Conservation (phyloP, 441 rosid genomes). For the Croton setiger region DNA sequence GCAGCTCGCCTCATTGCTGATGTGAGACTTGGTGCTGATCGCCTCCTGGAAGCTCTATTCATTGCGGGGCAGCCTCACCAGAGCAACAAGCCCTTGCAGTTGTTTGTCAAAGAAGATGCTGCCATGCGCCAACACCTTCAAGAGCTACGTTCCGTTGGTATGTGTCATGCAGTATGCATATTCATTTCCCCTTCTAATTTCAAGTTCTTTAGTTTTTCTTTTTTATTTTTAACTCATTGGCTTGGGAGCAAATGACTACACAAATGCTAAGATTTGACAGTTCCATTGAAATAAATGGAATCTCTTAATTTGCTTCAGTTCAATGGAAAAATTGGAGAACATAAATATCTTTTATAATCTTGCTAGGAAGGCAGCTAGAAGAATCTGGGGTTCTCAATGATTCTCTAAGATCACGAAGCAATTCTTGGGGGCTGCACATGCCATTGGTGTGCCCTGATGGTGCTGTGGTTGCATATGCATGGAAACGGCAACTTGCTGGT, state of each 20-base stretch:
- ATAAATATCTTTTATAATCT: constrained; percentile 16
- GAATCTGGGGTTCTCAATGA: constrained; percentile 88
- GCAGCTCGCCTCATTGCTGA: constrained; percentile 90
- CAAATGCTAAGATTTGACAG: not conserved
- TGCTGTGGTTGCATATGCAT: constrained; percentile 92
- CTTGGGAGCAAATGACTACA: not conserved
- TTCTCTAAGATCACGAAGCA: constrained; percentile 67
- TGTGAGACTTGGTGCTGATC: constrained; percentile 85
- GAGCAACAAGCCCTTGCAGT: constrained; percentile 50
- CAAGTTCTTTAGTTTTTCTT: not conserved
- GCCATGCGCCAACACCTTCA: constrained; percentile 88
- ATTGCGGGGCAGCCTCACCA: constrained; percentile 64
- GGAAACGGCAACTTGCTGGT: constrained; percentile 97
- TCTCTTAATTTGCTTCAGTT: not conserved
- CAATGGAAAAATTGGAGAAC: not conserved
- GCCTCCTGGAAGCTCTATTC: constrained; percentile 84
- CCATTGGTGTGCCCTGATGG: constrained; percentile 98
- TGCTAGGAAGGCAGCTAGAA: constrained; percentile 76
- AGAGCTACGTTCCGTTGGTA: constrained; percentile 77
- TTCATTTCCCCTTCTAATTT: not conserved
- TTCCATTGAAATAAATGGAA: not conserved
- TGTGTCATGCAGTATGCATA: not conserved
- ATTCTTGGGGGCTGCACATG: constrained; percentile 94
- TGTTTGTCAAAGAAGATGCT: constrained; percentile 65
- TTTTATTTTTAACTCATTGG: not conserved